Evolutionary conservation across 1,139 yeast genomes (phyloP), one percentile per base, ranked within the genome.

Genomic region (Kodamaea sp.): DNA sequence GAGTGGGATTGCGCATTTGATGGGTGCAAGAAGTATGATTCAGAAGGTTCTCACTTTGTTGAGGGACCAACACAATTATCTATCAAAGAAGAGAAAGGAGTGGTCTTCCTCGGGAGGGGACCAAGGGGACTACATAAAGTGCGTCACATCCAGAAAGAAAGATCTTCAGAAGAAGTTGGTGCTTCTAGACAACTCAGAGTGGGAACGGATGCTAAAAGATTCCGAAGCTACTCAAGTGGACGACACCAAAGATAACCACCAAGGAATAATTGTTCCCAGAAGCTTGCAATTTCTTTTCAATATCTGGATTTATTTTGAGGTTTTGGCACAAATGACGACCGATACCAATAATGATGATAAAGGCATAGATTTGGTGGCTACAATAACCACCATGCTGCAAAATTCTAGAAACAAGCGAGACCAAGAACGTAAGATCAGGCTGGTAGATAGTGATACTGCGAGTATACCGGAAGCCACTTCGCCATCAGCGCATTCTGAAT

Each of bases 291-390:
- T 76, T 42, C 58, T 80, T 31, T 77, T 79, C 59, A 80, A 80
- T 50, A 70, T 76, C 21, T 81, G 85, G 80, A 66, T 80, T 29
- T 81, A 81, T 52, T 71, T 78, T 46, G 86, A 80, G 53, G 85
- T 80, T 2, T 58, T 80, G 40, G 80, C 85, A 1, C 76, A 81
- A 41, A 72, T 81, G 72, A 78, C 85, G 0, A 69, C 81, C 13
- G 77, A 71, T 35, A 54, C 63, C 9, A 66, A 59, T 20, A 61
- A 64, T 29, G 82, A 73, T 38, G 72, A 66, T 36, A 66, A 65
- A 35, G 73, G 73, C 0, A 57, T 66, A 12, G 73, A 66, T 41
- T 51, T 67, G 32, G 73, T 68, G 7, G 70, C 72, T 1, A 59
- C 71, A 1, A 66, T 68, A 28, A 66, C 73, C 11, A 43, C 59